Base-by-base conservation (phyloP, 495 filamentous ascomycete species). In the Pyronema domesticum region DNA sequence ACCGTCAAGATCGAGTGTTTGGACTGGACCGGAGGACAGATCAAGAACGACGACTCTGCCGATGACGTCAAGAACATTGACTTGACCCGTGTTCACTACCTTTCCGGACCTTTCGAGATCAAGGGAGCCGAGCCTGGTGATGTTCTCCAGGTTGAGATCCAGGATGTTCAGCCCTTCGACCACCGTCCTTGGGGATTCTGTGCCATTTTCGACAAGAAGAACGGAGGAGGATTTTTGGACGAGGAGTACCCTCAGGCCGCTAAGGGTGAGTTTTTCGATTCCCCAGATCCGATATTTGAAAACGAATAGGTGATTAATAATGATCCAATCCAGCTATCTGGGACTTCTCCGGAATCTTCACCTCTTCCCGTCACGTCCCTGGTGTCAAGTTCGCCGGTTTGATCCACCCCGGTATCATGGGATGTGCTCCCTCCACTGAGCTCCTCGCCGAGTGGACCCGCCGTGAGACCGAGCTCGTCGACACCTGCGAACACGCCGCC, bases 281-380 rank as follows among this genome's bases (percentile, higher is more conserved):
- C 23, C 23, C 40, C 15, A 19, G 37, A 3, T n/a, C n/a, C n/a
- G 33, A 37, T 44, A 43, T 6, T 23, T 11, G 8, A 15, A 6
- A 1, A 30, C n/a, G 7, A 36, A 51, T 43, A 17, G 39, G 13
- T 43, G 39, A 43, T 43, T 13, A 43, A 13, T 6, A 6, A 17
- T 43, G 39, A 43, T 17, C 6, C 39, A 13, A 23, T 17, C 2
- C 8, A 64, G 89, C 89, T 0, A 95, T 96, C 63, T 96, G 89
- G 89, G 89, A 95, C 64, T 95, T 96, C 57, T 87, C 94, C 63
- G 89, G 89, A 55, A 94, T 96, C 62, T 88, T 83, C 70, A 91
- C 85, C 73, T 83, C 83, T 19, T 88, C 83, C 9, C 79, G 89
- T 0, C 89, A 96, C 67, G 89, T 95, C 60, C 89, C 89, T 0